phyloP scores from a whole-genome alignment of 2,329 filamentous ascomycete species.

The Pseudogymnoascus destructans region DNA sequence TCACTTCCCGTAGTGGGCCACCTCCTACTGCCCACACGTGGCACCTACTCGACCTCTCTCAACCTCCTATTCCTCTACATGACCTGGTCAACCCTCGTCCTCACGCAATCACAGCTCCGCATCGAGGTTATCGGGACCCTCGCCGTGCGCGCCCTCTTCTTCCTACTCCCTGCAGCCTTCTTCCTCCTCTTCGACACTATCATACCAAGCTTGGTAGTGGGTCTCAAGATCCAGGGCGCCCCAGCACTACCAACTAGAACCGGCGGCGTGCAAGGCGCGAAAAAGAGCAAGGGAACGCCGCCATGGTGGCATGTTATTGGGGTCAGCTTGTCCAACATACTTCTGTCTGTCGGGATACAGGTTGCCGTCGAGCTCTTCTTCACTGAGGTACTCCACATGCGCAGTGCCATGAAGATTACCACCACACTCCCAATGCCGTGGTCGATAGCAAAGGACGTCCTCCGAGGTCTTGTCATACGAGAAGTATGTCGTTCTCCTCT shows the following conservation, averaged over 20 bases:
- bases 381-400: conserved; percentile 38
- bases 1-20: conserved; percentile 62
- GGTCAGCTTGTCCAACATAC: conserved; percentile 42
- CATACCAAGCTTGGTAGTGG: conserved; percentile 54
- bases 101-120: conserved; percentile 60
- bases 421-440: conserved; percentile 49
- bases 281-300: conserved; percentile 29
- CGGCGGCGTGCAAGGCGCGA: conserved; percentile 23
- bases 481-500: conserved; percentile 33
- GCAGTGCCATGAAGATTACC: conserved; percentile 44
- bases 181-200: conserved; percentile 62
- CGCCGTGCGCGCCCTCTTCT: conserved; percentile 55
- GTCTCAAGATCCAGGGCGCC: conserved; percentile 53
- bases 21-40: conserved; percentile 45
- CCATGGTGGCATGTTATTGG: conserved; percentile 36
- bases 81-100: conserved; percentile 73
- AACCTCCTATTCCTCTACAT: conserved; percentile 84
- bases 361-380: conserved; percentile 40
- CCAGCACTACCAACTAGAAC: conserved; percentile 36
- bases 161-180: conserved; percentile 56
- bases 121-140: conserved; percentile 63
- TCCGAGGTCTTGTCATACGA: conserved; percentile 39
- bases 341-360: conserved; percentile 41
- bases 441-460: conserved; percentile 41
- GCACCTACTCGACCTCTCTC: conserved; percentile 63